These are phyloP conservation scores for Nakazawaea holstii DNA, from an alignment of 805 yeast species.

Conservation along the genomic window DNA sequence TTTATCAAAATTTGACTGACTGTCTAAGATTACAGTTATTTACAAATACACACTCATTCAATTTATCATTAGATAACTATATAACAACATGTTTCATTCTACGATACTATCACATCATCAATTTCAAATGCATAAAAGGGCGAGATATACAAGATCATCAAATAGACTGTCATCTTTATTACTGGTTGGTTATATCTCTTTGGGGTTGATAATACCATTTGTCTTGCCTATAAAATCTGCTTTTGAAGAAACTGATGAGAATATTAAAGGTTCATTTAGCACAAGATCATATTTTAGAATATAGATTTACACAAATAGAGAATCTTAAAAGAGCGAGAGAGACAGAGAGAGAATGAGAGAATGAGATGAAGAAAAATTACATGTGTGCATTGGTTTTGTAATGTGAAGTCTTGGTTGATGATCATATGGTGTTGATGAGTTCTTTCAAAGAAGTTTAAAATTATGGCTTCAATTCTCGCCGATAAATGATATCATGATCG, in stretches of 20 bases:
- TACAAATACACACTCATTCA: neutral
- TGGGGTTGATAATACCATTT: slow-evolving; percentile 30
- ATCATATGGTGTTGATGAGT: no score
- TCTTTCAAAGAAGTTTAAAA: no score
- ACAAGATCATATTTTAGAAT: slow-evolving; percentile 12
- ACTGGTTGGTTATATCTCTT: slow-evolving; percentile 25
- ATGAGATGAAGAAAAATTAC: no score
- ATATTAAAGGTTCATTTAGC: slow-evolving; percentile 11
- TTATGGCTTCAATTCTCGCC: no score
- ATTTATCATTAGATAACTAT: neutral
- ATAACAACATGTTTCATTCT: slow-evolving; percentile 2
- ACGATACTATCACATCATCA: neutral
- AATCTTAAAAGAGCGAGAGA: neutral
- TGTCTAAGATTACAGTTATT: neutral
- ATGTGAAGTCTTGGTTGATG: no score
- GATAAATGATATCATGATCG: no score
- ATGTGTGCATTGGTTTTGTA: no score
- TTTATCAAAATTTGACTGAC: neutral
- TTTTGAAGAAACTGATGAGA: slow-evolving; percentile 11
- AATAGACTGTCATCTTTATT: slow-evolving; percentile 11
- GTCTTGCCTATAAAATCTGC: slow-evolving; percentile 26
- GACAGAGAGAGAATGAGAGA: no score
- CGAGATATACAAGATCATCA: slow-evolving; percentile 1
- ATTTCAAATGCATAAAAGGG: neutral
- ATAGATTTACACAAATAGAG: no score